Evolutionary conservation across 345 rosid genomes (phyloP).

Genomic region (Euphorbia lathyris): DNA sequence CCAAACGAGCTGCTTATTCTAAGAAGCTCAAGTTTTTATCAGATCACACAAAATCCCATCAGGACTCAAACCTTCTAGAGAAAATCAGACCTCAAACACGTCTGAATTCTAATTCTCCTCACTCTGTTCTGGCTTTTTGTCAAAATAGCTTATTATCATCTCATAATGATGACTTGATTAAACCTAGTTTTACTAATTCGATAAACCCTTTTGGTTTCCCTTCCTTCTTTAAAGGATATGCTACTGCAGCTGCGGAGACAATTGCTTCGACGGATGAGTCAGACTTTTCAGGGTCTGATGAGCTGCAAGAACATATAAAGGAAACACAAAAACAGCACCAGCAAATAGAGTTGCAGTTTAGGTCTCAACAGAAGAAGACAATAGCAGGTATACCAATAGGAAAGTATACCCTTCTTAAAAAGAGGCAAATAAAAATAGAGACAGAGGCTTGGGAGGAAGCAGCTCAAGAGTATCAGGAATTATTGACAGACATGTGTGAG

Average conservation of each 20-base stretch:
- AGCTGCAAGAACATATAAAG: conserved; percentile 49
- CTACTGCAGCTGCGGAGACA: conserved; percentile 55
- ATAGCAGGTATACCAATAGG: conserved; percentile 53
- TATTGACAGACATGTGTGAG: conserved; percentile 84
- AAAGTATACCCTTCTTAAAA: conserved; percentile 50
- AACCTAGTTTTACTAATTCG: conserved; percentile 14
- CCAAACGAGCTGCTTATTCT: conserved; percentile 40
- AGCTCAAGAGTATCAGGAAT: conserved; percentile 79
- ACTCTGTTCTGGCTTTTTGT: conserved; percentile 16
- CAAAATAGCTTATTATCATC: conserved; percentile 15
- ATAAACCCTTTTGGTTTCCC: conserved; percentile 18
- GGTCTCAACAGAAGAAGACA: conserved; percentile 38
- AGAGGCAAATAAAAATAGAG: conserved; percentile 77
- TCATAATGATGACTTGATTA: conserved; percentile 24
- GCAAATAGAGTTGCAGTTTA: conserved; percentile 24
- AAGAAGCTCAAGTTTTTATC: conserved; percentile 37
- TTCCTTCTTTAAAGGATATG: conserved; percentile 34
- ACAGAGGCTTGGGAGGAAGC: conserved; percentile 93
- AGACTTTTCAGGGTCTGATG: conserved; percentile 69
- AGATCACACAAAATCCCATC: conserved; percentile 4
- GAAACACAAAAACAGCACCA: conserved; percentile 41
- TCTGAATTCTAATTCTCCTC: conserved; percentile 14
- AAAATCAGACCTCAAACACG: conserved; percentile 10
- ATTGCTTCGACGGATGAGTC: conserved; percentile 62
- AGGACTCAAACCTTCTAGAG: conserved; percentile 2